Evolutionary conservation across 2,329 filamentous ascomycete genomes (phyloP), one percentile per base, ranked within the genome.

Genomic region (Stylonectria norvegica): DNA sequence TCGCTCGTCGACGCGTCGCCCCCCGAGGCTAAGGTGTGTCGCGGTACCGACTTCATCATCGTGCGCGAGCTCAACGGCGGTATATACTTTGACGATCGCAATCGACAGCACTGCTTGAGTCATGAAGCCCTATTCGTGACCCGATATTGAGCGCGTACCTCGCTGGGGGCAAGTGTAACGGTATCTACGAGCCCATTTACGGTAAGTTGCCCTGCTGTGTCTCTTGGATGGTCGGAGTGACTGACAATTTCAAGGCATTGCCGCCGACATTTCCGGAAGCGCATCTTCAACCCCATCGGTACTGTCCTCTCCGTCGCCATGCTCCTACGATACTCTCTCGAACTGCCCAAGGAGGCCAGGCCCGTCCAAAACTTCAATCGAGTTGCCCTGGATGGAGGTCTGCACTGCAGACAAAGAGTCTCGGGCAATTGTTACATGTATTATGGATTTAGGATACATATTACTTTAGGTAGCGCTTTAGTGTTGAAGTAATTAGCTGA

Each of bases 161-260:
- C 78, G 90, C 76, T 96, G 29, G 90, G 73, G 78, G 74, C 56
- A 83, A 79, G 64, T 88, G 90, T 61, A 95, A 94, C 63, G 91
- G 89, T 56, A 95, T 97, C 59, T 98, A 95, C 65, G 91, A 97
- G 76, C 91, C 91, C 18, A 97, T 98, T 57, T 91, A 98, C 66
- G 90, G 88, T 89, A 72, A 45, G 70, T 59, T 32, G 7, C 17
- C 14, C 27, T 30, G 15, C 27, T 30, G 6, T 30, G 6, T 7
- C 22, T 12, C 22, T 25, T 25, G 7, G 22, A 7, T 7, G 22
- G 12, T 7, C 27, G n/a, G 15, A 30, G 16, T 9, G 5, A 19
- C 10, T 32, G 17, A 32, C 11, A 18, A 9, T 23, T 5, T 15
- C 6, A 11, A 57, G 51, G 55, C 3, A 50, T 46, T 31, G 52